A percentile compares a stretch with the other conserved stretches of the same genome.
phyloP scores from a whole-genome alignment of 2,329 filamentous ascomycete species.

The Fusarium beomiforme region DNA sequence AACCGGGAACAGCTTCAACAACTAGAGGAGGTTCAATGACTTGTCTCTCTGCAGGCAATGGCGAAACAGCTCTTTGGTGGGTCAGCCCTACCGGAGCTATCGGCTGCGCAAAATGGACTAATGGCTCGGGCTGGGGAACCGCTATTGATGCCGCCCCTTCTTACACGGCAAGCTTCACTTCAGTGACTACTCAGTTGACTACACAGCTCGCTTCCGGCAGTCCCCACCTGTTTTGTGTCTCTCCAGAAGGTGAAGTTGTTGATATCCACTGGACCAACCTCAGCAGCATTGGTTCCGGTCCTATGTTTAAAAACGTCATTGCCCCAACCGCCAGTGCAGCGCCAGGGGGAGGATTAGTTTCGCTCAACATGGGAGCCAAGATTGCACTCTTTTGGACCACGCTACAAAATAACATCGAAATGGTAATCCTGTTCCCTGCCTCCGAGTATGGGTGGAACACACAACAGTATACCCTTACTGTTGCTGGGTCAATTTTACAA shows the following conservation, averaged over 20 bases:
- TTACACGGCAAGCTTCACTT: not conserved
- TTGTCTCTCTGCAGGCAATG: not conserved
- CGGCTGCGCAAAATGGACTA: not conserved
- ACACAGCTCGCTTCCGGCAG: fast-evolving
- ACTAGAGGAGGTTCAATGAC: not conserved
- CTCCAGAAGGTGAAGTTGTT: fast-evolving
- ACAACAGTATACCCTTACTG: not conserved
- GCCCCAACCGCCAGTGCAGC: not conserved
- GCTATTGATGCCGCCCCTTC: not conserved
- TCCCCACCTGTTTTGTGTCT: not conserved
- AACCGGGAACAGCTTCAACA: not conserved
- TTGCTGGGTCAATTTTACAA: not conserved
- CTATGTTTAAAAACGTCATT: fast-evolving
- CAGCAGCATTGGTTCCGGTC: fast-evolving
- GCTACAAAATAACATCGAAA: not conserved
- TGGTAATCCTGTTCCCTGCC: not conserved
- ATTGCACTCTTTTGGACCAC: not conserved
- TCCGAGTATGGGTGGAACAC: fast-evolving
- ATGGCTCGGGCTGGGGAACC: not conserved
- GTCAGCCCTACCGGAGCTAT: not conserved
- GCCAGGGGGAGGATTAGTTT: not conserved
- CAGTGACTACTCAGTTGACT: not conserved
- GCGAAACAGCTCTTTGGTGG: not conserved
- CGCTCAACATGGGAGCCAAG: not conserved
- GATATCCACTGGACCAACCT: not conserved